A percentile compares a stretch with the other conserved stretches of the same genome.
Evolutionary conservation across 2,329 filamentous ascomycete genomes (phyloP).

Genomic region (Venturia pyrina): DNA sequence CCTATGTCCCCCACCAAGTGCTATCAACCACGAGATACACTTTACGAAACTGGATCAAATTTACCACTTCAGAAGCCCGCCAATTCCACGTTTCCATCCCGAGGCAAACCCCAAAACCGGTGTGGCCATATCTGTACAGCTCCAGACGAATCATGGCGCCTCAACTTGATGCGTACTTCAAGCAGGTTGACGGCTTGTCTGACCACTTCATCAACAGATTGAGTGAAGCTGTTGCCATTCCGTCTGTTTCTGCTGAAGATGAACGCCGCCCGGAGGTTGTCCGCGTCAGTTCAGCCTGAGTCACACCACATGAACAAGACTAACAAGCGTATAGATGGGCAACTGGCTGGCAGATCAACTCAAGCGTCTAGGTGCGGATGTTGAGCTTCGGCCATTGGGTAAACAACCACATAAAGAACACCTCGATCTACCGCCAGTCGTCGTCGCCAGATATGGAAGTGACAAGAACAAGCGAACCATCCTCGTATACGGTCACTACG

Average conservation of each 20-base stretch:
- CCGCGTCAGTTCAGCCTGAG: constrained; percentile 39
- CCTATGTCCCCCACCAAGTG: not conserved
- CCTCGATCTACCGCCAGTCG: constrained; percentile 83
- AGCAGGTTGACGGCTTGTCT: constrained; percentile 74
- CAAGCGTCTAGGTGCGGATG: constrained; percentile 70
- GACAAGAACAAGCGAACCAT: constrained; percentile 92
- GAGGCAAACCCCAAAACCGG: not conserved
- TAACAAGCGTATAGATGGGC: constrained; percentile 55
- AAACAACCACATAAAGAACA: constrained; percentile 87
- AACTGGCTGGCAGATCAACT: constrained; percentile 81
- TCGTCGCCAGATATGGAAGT: constrained; percentile 84
- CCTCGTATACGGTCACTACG: constrained; percentile 96
- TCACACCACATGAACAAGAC: constrained; percentile 3
- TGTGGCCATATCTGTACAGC: constrained; percentile 40
- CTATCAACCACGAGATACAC: not conserved
- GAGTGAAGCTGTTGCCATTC: constrained; percentile 86
- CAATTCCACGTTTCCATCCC: not conserved
- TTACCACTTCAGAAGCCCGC: not conserved
- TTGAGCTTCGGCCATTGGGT: constrained; percentile 77
- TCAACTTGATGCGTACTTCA: constrained; percentile 84
- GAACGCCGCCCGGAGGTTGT: constrained; percentile 84
- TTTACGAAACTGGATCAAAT: not conserved
- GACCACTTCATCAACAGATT: constrained; percentile 82
- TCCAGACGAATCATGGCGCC: constrained; percentile 69
- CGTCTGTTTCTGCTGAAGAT: constrained; percentile 88